Evolutionary conservation across 768 basidiomycete species (phyloP).

Genomic region (Termitomyces sp.): DNA sequence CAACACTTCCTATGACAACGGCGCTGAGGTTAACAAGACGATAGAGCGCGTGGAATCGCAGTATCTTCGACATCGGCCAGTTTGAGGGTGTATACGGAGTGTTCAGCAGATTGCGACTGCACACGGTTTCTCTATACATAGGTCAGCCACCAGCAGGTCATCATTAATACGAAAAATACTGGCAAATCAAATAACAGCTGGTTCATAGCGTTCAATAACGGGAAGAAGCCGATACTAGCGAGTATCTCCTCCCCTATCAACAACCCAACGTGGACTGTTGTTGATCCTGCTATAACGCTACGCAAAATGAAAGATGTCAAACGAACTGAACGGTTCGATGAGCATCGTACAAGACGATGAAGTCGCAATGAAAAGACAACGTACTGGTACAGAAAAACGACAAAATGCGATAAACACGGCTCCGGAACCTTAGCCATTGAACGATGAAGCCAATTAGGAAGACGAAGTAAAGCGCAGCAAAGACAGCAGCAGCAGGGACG

Average conservation of each 20-base stretch:
- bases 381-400: constrained; percentile 1
- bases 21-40: not conserved
- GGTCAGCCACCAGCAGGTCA: not conserved
- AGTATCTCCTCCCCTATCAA: constrained; percentile 6
- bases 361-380: not conserved
- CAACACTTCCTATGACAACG: constrained; percentile 5
- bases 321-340: not conserved
- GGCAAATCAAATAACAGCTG: not conserved
- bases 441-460: not conserved
- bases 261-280: not conserved
- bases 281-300: constrained; percentile 2
- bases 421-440: not conserved
- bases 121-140: not conserved
- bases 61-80: not conserved
- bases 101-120: not conserved
- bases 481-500: constrained; percentile 2
- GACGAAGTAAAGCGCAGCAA: constrained; percentile 1
- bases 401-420: not conserved
- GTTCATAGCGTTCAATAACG: constrained; percentile 1
- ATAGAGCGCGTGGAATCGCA: not conserved
- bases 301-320: constrained; percentile 2
- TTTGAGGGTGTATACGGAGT: too few species aligned
- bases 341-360: not conserved
- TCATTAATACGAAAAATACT: not conserved
- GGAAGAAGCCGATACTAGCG: not conserved